A percentile compares a stretch with the other conserved stretches of the same genome.
phyloP scores from a whole-genome alignment of 1,284 basidiomycete genomes.

The Cronartium quercuum region DNA sequence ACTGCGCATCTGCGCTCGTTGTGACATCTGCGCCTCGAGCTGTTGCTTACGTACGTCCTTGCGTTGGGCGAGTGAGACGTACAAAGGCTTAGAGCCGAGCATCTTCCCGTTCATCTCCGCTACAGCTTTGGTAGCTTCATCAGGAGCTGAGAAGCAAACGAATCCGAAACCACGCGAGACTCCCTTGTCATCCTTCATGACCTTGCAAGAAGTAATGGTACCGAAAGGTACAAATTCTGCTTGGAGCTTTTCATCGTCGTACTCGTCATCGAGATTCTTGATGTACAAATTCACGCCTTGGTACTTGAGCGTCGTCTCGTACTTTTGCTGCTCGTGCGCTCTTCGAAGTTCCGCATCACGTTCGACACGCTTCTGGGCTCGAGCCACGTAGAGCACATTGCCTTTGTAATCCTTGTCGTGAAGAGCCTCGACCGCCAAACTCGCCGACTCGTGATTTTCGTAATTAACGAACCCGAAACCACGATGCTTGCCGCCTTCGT shows the following conservation, averaged over 20 bases:
- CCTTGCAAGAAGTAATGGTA: slow-evolving; percentile 95
- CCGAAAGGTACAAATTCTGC: slow-evolving; percentile 95
- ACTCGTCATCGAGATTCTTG: slow-evolving; percentile 87
- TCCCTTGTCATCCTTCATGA: slow-evolving; percentile 95
- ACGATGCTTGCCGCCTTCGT: slow-evolving; percentile 80
- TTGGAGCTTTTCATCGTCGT: slow-evolving; percentile 90
- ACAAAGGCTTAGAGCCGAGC: slow-evolving; percentile 96
- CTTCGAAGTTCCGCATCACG: slow-evolving; percentile 93
- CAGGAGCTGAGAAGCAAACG: slow-evolving; percentile 96
- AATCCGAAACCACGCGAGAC: slow-evolving; percentile 95
- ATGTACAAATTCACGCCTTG: slow-evolving; percentile 99
- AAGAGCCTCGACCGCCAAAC: slow-evolving; percentile 79
- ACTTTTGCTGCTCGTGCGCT: slow-evolving; percentile 89
- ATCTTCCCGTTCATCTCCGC: slow-evolving; percentile 99
- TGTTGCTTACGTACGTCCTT: slow-evolving; percentile 98
- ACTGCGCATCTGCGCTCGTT: slow-evolving; percentile 90
- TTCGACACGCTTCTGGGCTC: slow-evolving; percentile 98
- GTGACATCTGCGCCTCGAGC: slow-evolving; percentile 94
- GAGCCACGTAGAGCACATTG: slow-evolving; percentile 88
- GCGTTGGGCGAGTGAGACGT: slow-evolving; percentile 96
- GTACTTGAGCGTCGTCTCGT: slow-evolving; percentile 97
- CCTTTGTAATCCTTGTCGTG: slow-evolving; percentile 82
- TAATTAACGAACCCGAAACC: slow-evolving; percentile 99
- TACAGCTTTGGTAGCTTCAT: slow-evolving; percentile 98
- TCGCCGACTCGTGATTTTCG: slow-evolving; percentile 84